These are phyloP conservation scores for Nannizziopsis barbatae DNA, from an alignment of 2,329 filamentous ascomycete genomes.

Conservation along the genomic window DNA sequence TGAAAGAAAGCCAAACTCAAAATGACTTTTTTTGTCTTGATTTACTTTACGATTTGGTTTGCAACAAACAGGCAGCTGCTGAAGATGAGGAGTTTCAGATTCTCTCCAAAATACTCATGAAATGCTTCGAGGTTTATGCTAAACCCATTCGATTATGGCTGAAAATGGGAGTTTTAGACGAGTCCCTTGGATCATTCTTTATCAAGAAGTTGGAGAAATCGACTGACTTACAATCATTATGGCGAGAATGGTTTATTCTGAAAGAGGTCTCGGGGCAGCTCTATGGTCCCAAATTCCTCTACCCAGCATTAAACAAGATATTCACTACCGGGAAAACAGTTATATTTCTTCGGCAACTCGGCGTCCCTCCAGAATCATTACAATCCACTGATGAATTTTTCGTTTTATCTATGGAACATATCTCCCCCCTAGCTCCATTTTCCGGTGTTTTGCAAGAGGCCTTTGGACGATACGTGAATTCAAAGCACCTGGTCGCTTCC, in stretches of 20 bases:
- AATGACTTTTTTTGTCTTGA: constrained; percentile 66
- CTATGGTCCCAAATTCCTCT: constrained; percentile 64
- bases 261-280: constrained; percentile 47
- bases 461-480: constrained; percentile 66
- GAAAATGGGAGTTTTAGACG: constrained; percentile 59
- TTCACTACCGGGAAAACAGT: constrained; percentile 84
- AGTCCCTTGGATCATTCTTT: constrained; percentile 63
- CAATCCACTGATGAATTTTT: constrained; percentile 28
- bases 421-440: constrained; percentile 29
- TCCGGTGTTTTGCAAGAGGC: constrained; percentile 60
- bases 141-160: constrained; percentile 75
- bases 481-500: constrained; percentile 60
- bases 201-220: constrained; percentile 49
- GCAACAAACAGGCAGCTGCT: constrained; percentile 57
- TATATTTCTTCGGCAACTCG: constrained; percentile 66
- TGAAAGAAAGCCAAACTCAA: constrained; percentile 36
- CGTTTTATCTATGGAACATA: constrained; percentile 31
- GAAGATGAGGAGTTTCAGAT: constrained; percentile 51
- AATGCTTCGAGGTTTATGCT: constrained; percentile 72
- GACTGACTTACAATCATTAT: constrained; percentile 51
- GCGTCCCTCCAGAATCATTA: constrained; percentile 27
- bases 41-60: constrained; percentile 59
- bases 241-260: constrained; percentile 64
- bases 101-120: constrained; percentile 60
- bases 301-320: constrained; percentile 57